Evolutionary conservation across 2,329 filamentous ascomycete species (phyloP).

Genomic region (Acrocalymma vagum): DNA sequence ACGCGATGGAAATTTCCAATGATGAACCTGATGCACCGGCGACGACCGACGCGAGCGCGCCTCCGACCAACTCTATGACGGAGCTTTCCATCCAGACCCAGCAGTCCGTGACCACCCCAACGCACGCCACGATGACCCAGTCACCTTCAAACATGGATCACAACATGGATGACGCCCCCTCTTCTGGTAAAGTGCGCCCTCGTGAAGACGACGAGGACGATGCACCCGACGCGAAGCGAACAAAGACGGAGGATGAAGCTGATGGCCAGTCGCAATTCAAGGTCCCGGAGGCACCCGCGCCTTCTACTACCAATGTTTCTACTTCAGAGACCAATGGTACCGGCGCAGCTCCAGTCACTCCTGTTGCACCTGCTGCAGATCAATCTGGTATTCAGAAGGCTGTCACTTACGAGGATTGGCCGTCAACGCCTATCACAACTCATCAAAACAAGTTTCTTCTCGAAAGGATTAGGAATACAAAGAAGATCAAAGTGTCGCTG

Average conservation of each 20-base stretch:
- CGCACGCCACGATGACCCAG: constrained; percentile 22
- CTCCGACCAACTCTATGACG: constrained; percentile 44
- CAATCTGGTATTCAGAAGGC: constrained; percentile 39
- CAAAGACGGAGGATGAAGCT: constrained; percentile 69
- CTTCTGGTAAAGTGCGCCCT: constrained; percentile 66
- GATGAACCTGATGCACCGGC: constrained; percentile 22
- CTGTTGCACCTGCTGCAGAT: constrained; percentile 41
- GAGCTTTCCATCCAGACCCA: constrained; percentile 40
- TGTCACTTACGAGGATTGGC: constrained; percentile 43
- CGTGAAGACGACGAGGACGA: constrained; percentile 76
- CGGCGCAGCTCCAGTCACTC: constrained; percentile 20
- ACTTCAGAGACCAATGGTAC: constrained; percentile 34
- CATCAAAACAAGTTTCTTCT: constrained; percentile 70
- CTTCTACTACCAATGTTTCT: constrained; percentile 37
- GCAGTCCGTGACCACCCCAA: constrained; percentile 15
- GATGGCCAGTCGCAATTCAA: constrained; percentile 52
- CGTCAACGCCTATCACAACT: constrained; percentile 53
- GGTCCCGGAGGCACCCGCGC: constrained; percentile 50
- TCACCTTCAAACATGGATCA: constrained; percentile 38
- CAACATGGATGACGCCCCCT: constrained; percentile 49
- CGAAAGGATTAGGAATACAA: constrained; percentile 75
- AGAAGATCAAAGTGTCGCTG: constrained; percentile 83
- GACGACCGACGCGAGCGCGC: constrained; percentile 17
- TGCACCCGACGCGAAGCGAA: constrained; percentile 76
- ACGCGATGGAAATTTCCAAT: constrained; percentile 37